Evolutionary conservation across 2,329 filamentous ascomycete genomes (phyloP), one percentile per base, ranked within the genome.

Genomic region (Penicillium brasilianum): DNA sequence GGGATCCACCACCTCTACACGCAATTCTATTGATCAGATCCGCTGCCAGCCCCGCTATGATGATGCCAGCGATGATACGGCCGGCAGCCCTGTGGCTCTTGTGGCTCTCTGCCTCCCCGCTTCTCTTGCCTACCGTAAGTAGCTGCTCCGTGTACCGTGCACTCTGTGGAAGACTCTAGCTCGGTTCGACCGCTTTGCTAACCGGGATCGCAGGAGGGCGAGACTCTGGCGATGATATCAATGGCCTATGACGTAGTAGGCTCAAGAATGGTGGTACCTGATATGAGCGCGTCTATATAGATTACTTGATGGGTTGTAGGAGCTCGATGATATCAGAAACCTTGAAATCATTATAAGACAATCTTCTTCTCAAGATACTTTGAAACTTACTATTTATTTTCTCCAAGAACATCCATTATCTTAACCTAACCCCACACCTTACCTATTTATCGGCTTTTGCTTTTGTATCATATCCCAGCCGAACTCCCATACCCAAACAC

Each of bases 211-310:
- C 13, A 56, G 25, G 14, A 50, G 25, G 20, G 41, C 25, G 36
- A 52, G 39, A 14, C 20, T 32, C 34, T 37, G 22, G 37, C 57
- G 20, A 67, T 69, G 67, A 69, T 69, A 69, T 67, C 66, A 66
- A 64, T 39, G 22, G 14, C 30, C 34, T 25, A 63, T 69, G 67
- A 69, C 67, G 67, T 69, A 66, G 63, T 59, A 39, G 43, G 50
- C 51, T 62, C 37, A 59, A n/a, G 51, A 25, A 18, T 25, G 41
- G 41, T 57, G 11, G 50, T 67, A 14, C 59, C 60, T 64, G 61
- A 44, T 54, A 41, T 48, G 11, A n/a, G 32, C 34, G 2, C 51
- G 51, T 28, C 30, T 60, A 59, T 61, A 61, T 66, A 64, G 58
- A 56, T 53, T 46, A 41, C 48, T 39, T 25, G 30, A 20, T 14